phyloP scores from a whole-genome alignment of 2,329 filamentous ascomycete species.

The Bipolaris bicolor region DNA sequence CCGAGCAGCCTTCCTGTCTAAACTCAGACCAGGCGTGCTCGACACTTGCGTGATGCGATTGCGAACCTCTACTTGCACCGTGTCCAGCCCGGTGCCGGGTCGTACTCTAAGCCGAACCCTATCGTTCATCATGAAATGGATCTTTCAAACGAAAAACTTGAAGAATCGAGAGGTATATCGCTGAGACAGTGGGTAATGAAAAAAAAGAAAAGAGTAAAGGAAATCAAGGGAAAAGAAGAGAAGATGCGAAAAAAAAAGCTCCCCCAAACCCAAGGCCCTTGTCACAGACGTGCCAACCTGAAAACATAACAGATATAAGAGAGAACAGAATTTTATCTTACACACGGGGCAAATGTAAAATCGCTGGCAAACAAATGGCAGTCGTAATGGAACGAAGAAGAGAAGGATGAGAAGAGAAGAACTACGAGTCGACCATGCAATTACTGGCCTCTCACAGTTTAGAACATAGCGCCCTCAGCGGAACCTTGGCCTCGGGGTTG shows the following conservation, averaged over 20 bases:
- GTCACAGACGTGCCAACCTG: conserved; percentile 20
- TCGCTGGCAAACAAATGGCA: conserved; percentile 15
- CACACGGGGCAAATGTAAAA: background rate
- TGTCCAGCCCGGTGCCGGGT: conserved; percentile 41
- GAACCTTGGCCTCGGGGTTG: conserved; percentile 24
- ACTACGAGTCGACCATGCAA: background rate
- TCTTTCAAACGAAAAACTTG: conserved; percentile 14
- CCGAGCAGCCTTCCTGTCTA: conserved; percentile 12
- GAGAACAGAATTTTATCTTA: conserved; percentile 8
- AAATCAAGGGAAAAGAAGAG: too few species aligned
- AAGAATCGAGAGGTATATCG: conserved; percentile 44
- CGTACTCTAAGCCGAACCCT: conserved; percentile 28
- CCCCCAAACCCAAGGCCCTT: conserved; percentile 19
- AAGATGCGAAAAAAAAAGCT: too few species aligned
- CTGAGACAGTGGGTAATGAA: conserved; percentile 11
- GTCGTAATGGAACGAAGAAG: conserved; percentile 4
- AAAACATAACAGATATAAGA: conserved; percentile 20
- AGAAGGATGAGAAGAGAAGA: background rate
- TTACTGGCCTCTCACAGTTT: conserved; percentile 1
- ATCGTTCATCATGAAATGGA: conserved; percentile 25
- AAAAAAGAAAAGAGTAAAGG: conserved; percentile 14
- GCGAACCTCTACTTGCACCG: conserved; percentile 28
- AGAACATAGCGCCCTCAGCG: conserved; percentile 48
- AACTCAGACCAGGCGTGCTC: conserved; percentile 10
- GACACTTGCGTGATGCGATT: conserved; percentile 15